These are phyloP conservation scores for Boletus vinaceobasis DNA, from an alignment of 768 basidiomycete genomes.

Conservation along the genomic window DNA sequence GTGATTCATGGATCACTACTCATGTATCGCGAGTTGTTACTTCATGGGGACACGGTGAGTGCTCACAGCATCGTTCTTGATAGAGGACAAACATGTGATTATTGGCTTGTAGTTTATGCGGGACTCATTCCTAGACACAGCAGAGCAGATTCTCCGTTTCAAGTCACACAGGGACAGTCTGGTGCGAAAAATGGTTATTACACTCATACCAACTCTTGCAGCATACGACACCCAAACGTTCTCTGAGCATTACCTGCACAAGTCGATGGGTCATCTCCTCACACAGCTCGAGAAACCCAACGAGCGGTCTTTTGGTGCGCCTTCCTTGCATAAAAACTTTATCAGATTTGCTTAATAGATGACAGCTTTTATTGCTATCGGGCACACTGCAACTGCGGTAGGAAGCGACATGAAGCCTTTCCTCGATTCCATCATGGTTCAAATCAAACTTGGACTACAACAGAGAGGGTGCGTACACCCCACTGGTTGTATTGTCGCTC, in stretches of 20 bases:
- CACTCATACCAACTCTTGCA: conserved; percentile 91
- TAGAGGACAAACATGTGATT: not conserved
- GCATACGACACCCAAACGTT: conserved; percentile 94
- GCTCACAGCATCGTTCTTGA: not conserved
- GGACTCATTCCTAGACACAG: conserved; percentile 80
- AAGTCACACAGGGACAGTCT: conserved; percentile 82
- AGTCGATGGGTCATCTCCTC: conserved; percentile 89
- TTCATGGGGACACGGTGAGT: conserved; percentile 92
- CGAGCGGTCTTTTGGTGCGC: conserved; percentile 80
- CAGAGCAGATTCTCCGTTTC: conserved; percentile 87
- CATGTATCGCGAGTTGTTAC: conserved; percentile 85
- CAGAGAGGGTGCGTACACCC: conserved; percentile 64
- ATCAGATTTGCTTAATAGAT: not conserved
- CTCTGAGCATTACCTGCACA: conserved; percentile 85
- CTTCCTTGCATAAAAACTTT: conserved; percentile 10
- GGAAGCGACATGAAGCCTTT: conserved; percentile 95
- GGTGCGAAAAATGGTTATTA: conserved; percentile 92
- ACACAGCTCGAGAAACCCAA: conserved; percentile 84
- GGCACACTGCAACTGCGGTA: conserved; percentile 89
- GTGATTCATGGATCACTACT: conserved; percentile 89
- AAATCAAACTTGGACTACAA: conserved; percentile 87
- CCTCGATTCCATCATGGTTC: conserved; percentile 84
- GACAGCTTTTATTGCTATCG: conserved; percentile 92
- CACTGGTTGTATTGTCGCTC: not conserved
- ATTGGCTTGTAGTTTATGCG: conserved; percentile 69